These are phyloP conservation scores for Amaranthus tricolor DNA, from an alignment of 179 eudicot genomes.

Conservation along the genomic window DNA sequence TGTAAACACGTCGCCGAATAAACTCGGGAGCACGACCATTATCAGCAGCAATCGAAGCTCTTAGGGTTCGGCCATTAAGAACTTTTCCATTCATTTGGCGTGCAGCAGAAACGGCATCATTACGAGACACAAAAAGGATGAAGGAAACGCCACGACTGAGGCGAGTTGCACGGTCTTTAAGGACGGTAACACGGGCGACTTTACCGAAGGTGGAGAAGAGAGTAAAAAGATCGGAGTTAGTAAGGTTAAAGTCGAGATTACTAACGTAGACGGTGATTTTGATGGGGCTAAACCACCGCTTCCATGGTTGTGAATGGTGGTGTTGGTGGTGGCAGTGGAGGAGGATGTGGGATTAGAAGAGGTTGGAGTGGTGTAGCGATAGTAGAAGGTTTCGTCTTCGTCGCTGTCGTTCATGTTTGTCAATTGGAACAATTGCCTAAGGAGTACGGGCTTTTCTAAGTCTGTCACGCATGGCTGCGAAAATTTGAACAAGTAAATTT, in stretches of 20 bases:
- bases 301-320: constrained; percentile 24
- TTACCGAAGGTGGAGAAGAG: constrained; percentile 95
- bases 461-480: too few species aligned
- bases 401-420: constrained; percentile 40
- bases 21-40: constrained; percentile 87
- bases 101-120: constrained; percentile 56
- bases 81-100: constrained; percentile 57
- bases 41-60: constrained; percentile 75
- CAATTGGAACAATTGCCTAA: too few species aligned
- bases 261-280: constrained; percentile 89
- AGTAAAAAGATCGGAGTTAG: constrained; percentile 87
- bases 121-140: constrained; percentile 65
- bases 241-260: constrained; percentile 76
- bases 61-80: constrained; percentile 66
- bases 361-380: constrained; percentile 62
- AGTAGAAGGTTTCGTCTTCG: constrained; percentile 77
- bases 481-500: too few species aligned
- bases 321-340: constrained; percentile 28
- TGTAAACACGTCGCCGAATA: constrained; percentile 69
- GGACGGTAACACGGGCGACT: constrained; percentile 81
- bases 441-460: too few species aligned
- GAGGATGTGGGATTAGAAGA: constrained; percentile 21
- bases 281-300: constrained; percentile 88
- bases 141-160: constrained; percentile 86
- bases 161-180: constrained; percentile 69